These are phyloP conservation scores for Ploettnerulaceae sp. DNA, from an alignment of 2,329 filamentous ascomycete genomes.

Conservation along the genomic window DNA sequence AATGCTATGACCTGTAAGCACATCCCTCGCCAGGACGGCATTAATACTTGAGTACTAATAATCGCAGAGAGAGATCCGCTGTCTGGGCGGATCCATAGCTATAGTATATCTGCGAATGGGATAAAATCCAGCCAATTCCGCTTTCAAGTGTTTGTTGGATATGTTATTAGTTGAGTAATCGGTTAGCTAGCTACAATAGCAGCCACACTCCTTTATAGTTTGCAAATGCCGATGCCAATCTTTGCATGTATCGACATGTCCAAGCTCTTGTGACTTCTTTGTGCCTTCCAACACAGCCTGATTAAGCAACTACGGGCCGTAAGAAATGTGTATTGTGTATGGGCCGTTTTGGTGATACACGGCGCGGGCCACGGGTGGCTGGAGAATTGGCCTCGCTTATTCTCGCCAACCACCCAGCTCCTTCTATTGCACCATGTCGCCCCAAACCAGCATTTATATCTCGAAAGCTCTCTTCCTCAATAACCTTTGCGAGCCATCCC, in stretches of 20 bases:
- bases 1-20: not conserved
- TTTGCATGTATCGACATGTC: not conserved
- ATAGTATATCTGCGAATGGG: not conserved
- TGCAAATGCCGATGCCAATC: not conserved
- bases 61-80: not conserved
- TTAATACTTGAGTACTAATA: not conserved
- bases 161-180: not conserved
- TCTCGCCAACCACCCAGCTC: not conserved
- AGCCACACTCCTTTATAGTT: not conserved
- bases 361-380: not conserved
- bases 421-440: not conserved
- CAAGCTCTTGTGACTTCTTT: not conserved
- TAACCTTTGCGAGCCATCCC: not conserved
- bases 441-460: conserved; percentile 1
- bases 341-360: not conserved
- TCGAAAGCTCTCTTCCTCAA: conserved; percentile 1
- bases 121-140: too few species aligned
- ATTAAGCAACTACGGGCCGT: not conserved
- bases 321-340: conserved; percentile 1
- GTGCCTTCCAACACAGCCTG: not conserved
- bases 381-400: conserved; percentile 3
- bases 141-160: not conserved
- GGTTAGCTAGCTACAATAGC: not conserved
- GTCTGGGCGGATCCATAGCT: not conserved
- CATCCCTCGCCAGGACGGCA: not conserved